Evolutionary conservation across 1,284 basidiomycete genomes (phyloP), one percentile per base, ranked within the genome.

Genomic region (Pulveroboletus sp.): DNA sequence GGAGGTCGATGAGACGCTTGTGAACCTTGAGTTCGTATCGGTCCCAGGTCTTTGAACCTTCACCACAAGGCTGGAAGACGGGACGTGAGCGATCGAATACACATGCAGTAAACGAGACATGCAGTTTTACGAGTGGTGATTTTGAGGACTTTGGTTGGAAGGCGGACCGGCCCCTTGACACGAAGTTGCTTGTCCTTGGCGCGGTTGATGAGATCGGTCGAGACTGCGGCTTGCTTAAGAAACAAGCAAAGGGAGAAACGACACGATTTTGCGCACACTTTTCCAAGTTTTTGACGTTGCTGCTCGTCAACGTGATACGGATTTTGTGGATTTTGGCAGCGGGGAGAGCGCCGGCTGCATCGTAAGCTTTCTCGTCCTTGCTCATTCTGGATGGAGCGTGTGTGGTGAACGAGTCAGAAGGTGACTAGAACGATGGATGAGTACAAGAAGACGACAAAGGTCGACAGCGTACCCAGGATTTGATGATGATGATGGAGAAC

Each of bases 41-140:
- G 80, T 99, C 97, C 97, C 97, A 99, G 74, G 97, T 99, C 91
- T 99, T 99, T 73, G 94, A 96, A 85, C 97, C 97, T 81, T 99
- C 97, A 96, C 97, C 97, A 77, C 97, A 97, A 79, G 96, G 92
- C 92, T 96, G 71, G 9, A 20, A 43, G 22, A 67, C 25, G 52
- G 20, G 5, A 43, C 0, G 55, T 67, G 33, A 58, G 54, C 33
- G 59, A 29, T 14, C 18, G 18, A 44, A 17, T 14, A 20, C 52
- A 24, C 4, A 42, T 54, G 24, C 42, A 11, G 20, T 2, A 39
- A 22, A 22, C 11, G 10, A 44, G 6, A 82, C 90, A 69, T 63
- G 94, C 94, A 66, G 94, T 95, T 80, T 98, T 98, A 75, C 97
- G 93, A 79, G 95, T 98, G 77, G 96, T 98, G 84, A 98, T 96